These are phyloP conservation scores for Phyllosticta ampelicida DNA, from an alignment of 2,329 filamentous ascomycete species.

Conservation along the genomic window DNA sequence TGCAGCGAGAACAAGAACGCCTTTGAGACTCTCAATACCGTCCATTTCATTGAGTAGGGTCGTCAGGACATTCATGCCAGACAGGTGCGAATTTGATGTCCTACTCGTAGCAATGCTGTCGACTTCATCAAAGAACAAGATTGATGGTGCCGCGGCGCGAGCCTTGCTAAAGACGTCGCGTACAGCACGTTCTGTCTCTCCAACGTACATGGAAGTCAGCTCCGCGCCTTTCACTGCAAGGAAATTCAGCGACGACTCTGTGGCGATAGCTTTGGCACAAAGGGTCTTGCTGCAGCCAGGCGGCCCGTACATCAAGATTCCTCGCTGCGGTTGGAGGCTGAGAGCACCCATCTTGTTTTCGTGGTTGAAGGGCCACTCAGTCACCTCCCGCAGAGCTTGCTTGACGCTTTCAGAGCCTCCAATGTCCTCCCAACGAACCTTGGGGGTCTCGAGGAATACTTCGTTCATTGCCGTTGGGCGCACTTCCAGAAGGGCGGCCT, in stretches of 20 bases:
- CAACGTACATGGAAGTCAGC: constrained; percentile 92
- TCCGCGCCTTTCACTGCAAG: constrained; percentile 90
- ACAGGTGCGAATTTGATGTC: constrained; percentile 38
- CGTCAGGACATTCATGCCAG: constrained; percentile 71
- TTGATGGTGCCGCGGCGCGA: constrained; percentile 72
- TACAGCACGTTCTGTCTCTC: constrained; percentile 79
- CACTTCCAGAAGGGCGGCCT: constrained; percentile 56
- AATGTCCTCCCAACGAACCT: constrained; percentile 77
- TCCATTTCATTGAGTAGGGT: constrained; percentile 93
- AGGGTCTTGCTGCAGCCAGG: constrained; percentile 94
- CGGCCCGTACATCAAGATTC: constrained; percentile 80
- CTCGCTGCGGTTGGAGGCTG: constrained; percentile 56
- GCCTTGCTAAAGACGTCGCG: constrained; percentile 80
- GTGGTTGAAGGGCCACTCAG: constrained; percentile 47
- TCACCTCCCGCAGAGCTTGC: constrained; percentile 43
- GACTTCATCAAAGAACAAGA: constrained; percentile 97
- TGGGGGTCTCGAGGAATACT: constrained; percentile 78
- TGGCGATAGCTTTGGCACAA: constrained; percentile 81
- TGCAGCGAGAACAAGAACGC: constrained; percentile 78
- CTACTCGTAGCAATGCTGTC: constrained; percentile 65
- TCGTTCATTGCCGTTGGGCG: constrained; percentile 80
- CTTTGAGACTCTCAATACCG: constrained; percentile 73
- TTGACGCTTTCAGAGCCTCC: constrained; percentile 75
- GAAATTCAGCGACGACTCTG: constrained; percentile 85
- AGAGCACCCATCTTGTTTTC: constrained; percentile 41